Evolutionary conservation across 2,329 filamentous ascomycete genomes (phyloP), one percentile per base, ranked within the genome.

Genomic region (Xylariaceae sp.): DNA sequence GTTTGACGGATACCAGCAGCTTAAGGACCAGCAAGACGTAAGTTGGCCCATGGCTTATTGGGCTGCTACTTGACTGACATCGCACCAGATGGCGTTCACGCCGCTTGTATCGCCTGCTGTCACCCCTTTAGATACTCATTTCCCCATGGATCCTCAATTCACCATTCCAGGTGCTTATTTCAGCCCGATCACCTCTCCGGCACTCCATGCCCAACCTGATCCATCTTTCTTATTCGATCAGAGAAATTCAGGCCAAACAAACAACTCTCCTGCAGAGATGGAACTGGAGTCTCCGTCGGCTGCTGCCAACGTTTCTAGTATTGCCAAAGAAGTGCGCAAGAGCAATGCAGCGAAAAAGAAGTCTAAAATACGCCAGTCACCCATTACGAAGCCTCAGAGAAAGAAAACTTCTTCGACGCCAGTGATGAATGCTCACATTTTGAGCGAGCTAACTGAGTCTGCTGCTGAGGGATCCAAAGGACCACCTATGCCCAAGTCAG

Each of bases 61-160:
- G 12, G 16, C 31, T 44, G 22, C 28, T 37, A 38, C 22, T 51
- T 57, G 43, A 62, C 57, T 46, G 50, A 60, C 62, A 43, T 47
- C 51, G 39, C 35, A 34, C 19, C 55, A 85, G 79, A 81, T 87
- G 76, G 73, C 81, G 9, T 90, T 90, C 58, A 91, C 87, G 2
- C 87, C 87, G 1, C 73, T 91, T 22, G 86, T 87, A 9, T 90
- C 87, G 15, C 87, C 87, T n/a, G 87, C 86, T 4, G 86, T 91
- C 33, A 90, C 87, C 2, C 87, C 87, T 17, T 72, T 89, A 38
- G 87, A 90, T 56, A 72, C 78, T 32, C 80, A 83, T 49, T 89
- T 87, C 58, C 71, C 75, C 34, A 67, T 78, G 45, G 76, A 81
- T 18, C 65, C 64, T 24, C 67, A 69, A 36, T 87, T 80, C 53